These are phyloP conservation scores for Euphorbia lathyris DNA, from an alignment of 345 rosid species.

Conservation along the genomic window DNA sequence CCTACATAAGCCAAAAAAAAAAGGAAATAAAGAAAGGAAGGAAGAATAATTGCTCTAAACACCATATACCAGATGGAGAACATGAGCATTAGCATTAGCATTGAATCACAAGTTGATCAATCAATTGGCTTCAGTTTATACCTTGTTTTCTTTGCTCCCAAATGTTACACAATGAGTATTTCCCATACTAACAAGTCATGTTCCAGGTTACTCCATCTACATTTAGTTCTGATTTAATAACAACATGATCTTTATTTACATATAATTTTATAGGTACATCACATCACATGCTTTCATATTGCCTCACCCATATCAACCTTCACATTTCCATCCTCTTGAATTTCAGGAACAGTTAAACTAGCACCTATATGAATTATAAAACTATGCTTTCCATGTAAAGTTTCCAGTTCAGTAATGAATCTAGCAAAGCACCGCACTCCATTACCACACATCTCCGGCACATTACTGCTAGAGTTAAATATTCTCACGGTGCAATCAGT, in stretches of 20 bases:
- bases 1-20: neutral
- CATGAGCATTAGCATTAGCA: neutral
- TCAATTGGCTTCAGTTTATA: constrained; percentile 27
- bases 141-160: constrained; percentile 62
- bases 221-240: constrained; percentile 55
- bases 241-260: constrained; percentile 58
- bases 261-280: constrained; percentile 72
- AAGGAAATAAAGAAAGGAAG: too few species aligned
- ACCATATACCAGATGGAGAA: neutral
- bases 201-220: constrained; percentile 85
- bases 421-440: constrained; percentile 95
- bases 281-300: constrained; percentile 62
- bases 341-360: constrained; percentile 87
- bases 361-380: constrained; percentile 88
- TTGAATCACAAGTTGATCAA: constrained; percentile 8
- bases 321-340: constrained; percentile 85
- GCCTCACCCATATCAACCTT: constrained; percentile 96
- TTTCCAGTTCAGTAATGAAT: constrained; percentile 80
- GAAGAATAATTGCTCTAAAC: neutral
- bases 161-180: constrained; percentile 94
- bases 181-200: constrained; percentile 97
- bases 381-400: constrained; percentile 62
- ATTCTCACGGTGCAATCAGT: constrained; percentile 89
- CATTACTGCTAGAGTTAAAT: constrained; percentile 91
- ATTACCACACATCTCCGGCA: constrained; percentile 98